Evolutionary conservation across 202 grass and related monocot species (phyloP).

Genomic region (Schoenoplectus tabernaemontani): DNA sequence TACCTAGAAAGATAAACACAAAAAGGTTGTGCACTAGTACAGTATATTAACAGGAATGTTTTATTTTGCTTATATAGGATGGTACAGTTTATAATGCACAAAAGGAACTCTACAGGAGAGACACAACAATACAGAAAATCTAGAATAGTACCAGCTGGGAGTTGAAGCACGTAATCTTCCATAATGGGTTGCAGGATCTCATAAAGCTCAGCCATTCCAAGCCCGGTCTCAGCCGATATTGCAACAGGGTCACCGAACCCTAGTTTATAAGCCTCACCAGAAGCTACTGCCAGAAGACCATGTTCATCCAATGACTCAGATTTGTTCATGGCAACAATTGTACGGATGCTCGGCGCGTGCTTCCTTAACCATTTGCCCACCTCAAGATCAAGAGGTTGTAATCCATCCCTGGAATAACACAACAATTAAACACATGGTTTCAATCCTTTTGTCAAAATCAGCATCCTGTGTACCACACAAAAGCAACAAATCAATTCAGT

Average conservation of each 20-base stretch:
- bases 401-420: slow-evolving; percentile 62
- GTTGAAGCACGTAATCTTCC: slow-evolving; percentile 70
- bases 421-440: background rate
- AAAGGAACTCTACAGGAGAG: background rate
- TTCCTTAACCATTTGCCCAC: slow-evolving; percentile 85
- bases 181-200: slow-evolving; percentile 68
- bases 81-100: background rate
- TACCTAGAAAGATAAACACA: background rate
- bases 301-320: slow-evolving; percentile 85
- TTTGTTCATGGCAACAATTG: slow-evolving; percentile 85
- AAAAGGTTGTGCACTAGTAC: background rate
- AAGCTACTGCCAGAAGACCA: slow-evolving; percentile 57
- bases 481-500: background rate
- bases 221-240: slow-evolving; percentile 92
- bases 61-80: background rate
- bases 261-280: slow-evolving; percentile 83
- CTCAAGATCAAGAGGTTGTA: slow-evolving; percentile 81
- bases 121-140: background rate
- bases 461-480: background rate
- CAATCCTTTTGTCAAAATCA: background rate
- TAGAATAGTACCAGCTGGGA: slow-evolving; percentile 48
- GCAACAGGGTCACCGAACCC: slow-evolving; percentile 93
- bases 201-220: slow-evolving; percentile 97
- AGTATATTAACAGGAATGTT: background rate
- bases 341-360: slow-evolving; percentile 63